These are phyloP conservation scores for Cadophora gregata DNA, from an alignment of 2,329 filamentous ascomycete species.

Conservation along the genomic window DNA sequence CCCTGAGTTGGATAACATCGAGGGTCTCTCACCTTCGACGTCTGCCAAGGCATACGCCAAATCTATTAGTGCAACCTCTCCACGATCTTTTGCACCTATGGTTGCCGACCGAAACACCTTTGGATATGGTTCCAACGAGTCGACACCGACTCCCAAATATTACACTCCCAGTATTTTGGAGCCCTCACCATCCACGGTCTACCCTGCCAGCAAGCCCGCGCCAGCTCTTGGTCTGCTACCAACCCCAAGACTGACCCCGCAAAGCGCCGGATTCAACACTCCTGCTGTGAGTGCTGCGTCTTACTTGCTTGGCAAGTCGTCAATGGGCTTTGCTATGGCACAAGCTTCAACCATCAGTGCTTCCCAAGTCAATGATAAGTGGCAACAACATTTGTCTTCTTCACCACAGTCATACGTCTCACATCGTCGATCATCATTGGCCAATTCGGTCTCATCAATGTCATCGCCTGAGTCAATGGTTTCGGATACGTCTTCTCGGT, in stretches of 20 bases:
- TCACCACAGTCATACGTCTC: slow-evolving; percentile 59
- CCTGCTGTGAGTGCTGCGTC: slow-evolving; percentile 63
- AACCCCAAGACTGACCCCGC: slow-evolving; percentile 64
- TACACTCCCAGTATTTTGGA: slow-evolving; percentile 57
- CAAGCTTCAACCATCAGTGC: slow-evolving; percentile 56
- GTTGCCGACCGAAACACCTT: slow-evolving; percentile 48
- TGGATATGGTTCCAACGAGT: slow-evolving; percentile 49
- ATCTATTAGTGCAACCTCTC: slow-evolving; percentile 31
- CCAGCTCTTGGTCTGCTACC: slow-evolving; percentile 62
- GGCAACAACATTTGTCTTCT: slow-evolving; percentile 53
- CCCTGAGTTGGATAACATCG: slow-evolving; percentile 63
- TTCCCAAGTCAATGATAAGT: slow-evolving; percentile 59
- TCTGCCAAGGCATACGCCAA: slow-evolving; percentile 35
- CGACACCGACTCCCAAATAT: slow-evolving; percentile 51
- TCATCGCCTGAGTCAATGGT: slow-evolving; percentile 73
- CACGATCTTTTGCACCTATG: slow-evolving; percentile 50
- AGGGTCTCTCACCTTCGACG: slow-evolving; percentile 52
- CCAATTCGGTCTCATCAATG: slow-evolving; percentile 65
- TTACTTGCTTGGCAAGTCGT: slow-evolving; percentile 56
- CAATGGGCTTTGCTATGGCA: slow-evolving; percentile 66
- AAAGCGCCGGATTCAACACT: slow-evolving; percentile 62
- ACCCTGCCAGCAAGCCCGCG: slow-evolving; percentile 54
- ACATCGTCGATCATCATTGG: slow-evolving; percentile 65
- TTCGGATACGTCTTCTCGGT: slow-evolving; percentile 61
- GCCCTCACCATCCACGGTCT: slow-evolving; percentile 51